Evolutionary conservation across 2,329 filamentous ascomycete species (phyloP), one percentile per base, ranked within the genome.

Genomic region (Fusarium sambucinum): DNA sequence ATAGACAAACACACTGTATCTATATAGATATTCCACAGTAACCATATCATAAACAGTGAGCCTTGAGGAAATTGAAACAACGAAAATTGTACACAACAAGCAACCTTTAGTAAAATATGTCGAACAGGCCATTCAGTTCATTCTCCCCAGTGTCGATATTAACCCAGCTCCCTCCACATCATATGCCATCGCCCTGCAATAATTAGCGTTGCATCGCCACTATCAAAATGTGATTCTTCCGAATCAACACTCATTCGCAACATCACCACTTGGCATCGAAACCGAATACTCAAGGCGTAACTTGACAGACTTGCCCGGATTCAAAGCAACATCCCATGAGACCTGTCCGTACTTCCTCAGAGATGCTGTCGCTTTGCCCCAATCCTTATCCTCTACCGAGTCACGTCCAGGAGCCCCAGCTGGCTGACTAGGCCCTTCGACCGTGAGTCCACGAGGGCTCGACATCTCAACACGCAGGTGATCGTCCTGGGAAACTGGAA

Each of bases 401-500:
- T 77, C 74, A 33, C 74, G 68, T 0, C 72, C 73, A 10, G 76
- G 64, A 14, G 68, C 70, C 0, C 83, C 84, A 1, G 79, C 75
- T 0, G 70, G 44, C 5, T 85, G 78, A 3, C 71, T 59, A 2
- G 79, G 70, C 2, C 82, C 82, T 1, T 79, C 80, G 5, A 75
- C 65, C 1, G 71, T 71, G 41, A 90, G 66, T 0, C 85, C 86
- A 5, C 76, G 76, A 1, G 88, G 88, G 19, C 77, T 74, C 17
- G 82, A 66, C 32, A 89, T 73, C 2, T 84, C 82, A 11, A 90
- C 81, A 6, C 80, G 79, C 8, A 90, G 77, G 40, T 82, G 79
- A 73, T 89, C 87, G 55, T 90, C 87, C 74, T 89, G 83, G 23
- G 83, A 87, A n/a, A 89, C 80, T 5, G 87, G 88, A 3, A 89